A percentile compares a stretch with the other conserved stretches of the same genome.
phyloP scores from a whole-genome alignment of 371 early-diverging fungal species.

The Actinomortierella wolfii region DNA sequence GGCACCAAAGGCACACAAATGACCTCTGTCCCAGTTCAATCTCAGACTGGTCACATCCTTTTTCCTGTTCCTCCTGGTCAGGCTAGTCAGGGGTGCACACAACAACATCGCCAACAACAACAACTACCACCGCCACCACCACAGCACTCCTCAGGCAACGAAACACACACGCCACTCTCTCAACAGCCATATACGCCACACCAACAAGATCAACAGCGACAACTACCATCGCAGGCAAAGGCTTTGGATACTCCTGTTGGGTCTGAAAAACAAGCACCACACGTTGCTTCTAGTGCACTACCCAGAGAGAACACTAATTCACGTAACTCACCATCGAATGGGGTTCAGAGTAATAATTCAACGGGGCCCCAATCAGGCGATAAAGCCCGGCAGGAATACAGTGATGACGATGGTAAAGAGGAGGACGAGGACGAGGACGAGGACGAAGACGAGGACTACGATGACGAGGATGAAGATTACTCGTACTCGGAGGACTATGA shows the following conservation, averaged over 20 bases:
- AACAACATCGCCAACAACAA: background rate
- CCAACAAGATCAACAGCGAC: constrained; percentile 4
- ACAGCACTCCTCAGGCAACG: background rate
- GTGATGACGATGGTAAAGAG: background rate
- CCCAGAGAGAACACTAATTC: background rate
- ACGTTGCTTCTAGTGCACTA: background rate
- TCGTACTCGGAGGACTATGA: background rate
- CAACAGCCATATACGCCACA: background rate
- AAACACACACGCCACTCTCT: background rate
- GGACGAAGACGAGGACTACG: constrained; percentile 9
- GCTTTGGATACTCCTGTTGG: background rate
- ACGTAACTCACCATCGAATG: constrained; percentile 3
- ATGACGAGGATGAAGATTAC: constrained; percentile 13
- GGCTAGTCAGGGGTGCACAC: background rate
- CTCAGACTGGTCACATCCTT: constrained; percentile 6
- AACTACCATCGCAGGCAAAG: constrained; percentile 4
- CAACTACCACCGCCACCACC: constrained; percentile 2
- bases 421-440: constrained; percentile 17
- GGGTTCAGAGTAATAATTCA: constrained; percentile 3
- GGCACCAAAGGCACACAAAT: constrained; percentile 13
- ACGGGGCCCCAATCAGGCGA: constrained; percentile 4
- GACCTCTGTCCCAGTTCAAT: constrained; percentile 9
- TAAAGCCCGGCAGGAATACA: constrained; percentile 7
- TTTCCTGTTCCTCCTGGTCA: background rate
- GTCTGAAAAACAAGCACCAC: background rate